Conservation (phyloP, 768 basidiomycete genomes). For the Dentipellis fragilis region DNA sequence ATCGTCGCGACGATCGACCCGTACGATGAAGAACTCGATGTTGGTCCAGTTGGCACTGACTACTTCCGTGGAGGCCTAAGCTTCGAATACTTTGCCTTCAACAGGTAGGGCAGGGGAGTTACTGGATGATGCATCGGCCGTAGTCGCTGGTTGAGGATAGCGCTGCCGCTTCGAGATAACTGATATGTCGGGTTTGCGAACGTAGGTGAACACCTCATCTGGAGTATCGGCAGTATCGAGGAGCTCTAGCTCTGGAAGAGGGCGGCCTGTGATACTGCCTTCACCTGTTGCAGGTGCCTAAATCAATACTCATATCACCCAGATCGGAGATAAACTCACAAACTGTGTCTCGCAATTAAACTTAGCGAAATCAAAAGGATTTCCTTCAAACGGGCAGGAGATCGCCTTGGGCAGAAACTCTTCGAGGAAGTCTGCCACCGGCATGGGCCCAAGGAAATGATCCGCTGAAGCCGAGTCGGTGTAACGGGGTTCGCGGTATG, state of each 20-base stretch:
- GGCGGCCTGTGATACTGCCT: background rate
- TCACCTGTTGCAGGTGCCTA: background rate
- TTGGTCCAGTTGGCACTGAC: background rate
- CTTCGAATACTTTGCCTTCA: too few species aligned
- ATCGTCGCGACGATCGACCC: background rate
- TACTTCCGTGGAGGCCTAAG: too few species aligned
- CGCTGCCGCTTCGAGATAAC: too few species aligned
- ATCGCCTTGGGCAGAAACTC: background rate
- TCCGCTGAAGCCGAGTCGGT: constrained; percentile 8
- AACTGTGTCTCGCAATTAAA: background rate
- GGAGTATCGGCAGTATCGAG: background rate
- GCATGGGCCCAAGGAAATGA: constrained; percentile 15
- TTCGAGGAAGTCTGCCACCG: background rate
- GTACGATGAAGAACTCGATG: background rate
- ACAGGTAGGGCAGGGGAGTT: too few species aligned
- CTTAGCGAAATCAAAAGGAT: too few species aligned
- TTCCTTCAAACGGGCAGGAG: too few species aligned
- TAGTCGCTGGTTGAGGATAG: too few species aligned
- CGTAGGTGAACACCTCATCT: background rate
- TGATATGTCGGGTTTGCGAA: background rate
- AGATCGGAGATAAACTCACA: background rate
- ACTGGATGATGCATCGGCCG: background rate
- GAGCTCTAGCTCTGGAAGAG: background rate
- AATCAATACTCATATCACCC: too few species aligned
- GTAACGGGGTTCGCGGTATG: too few species aligned